phyloP scores from a whole-genome alignment of 2,329 filamentous ascomycete genomes.

The Talaromyces sp. region DNA sequence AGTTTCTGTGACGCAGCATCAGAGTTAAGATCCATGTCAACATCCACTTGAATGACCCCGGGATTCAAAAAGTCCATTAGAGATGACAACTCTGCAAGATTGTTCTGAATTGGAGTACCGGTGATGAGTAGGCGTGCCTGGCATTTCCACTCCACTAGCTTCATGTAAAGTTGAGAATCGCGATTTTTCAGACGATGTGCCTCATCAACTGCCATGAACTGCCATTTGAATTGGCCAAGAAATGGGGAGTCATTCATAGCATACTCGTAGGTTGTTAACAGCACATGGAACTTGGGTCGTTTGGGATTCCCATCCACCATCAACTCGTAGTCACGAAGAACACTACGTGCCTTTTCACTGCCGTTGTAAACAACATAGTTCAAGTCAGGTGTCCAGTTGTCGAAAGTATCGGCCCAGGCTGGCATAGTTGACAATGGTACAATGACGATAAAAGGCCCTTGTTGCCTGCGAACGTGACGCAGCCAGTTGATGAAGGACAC shows the following conservation, averaged over 20 bases:
- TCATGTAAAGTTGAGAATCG: constrained; percentile 89
- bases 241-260: constrained; percentile 84
- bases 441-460: constrained; percentile 96
- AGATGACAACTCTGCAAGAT: constrained; percentile 86
- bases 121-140: constrained; percentile 92
- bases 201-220: constrained; percentile 94
- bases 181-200: constrained; percentile 96
- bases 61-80: constrained; percentile 96
- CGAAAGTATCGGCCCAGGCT: constrained; percentile 97
- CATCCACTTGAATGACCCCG: constrained; percentile 87
- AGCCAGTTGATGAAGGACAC: constrained; percentile 98
- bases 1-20: constrained; percentile 85
- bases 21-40: constrained; percentile 81
- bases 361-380: constrained; percentile 98
- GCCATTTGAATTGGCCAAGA: constrained; percentile 91
- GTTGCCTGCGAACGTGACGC: constrained; percentile 82
- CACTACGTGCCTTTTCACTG: constrained; percentile 79
- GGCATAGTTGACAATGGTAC: constrained; percentile 96
- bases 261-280: constrained; percentile 97
- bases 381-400: constrained; percentile 90
- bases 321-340: constrained; percentile 88
- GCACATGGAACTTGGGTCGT: constrained; percentile 94
- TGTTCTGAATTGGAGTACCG: constrained; percentile 96
- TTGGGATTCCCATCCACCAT: constrained; percentile 82
- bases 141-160: constrained; percentile 80